Conservation (phyloP, 805 yeast genomes). For the Blastobotrys peoriensis region DNA sequence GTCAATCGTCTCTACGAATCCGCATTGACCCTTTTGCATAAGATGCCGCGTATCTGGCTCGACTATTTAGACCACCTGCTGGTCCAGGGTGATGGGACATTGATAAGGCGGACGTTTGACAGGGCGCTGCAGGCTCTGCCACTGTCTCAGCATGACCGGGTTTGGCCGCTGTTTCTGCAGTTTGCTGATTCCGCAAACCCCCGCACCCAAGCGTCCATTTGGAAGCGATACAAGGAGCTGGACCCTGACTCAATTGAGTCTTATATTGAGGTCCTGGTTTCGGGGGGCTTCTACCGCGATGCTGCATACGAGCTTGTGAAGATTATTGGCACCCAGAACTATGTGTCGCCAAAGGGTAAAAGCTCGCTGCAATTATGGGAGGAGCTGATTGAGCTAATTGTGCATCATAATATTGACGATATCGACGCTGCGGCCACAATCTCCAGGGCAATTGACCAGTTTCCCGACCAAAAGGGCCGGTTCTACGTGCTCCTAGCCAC, state of each 20-base stretch:
- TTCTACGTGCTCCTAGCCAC: slow-evolving; percentile 44
- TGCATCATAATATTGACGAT: slow-evolving; percentile 24
- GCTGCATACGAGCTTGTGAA: slow-evolving; percentile 35
- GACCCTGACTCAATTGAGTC: slow-evolving; percentile 25
- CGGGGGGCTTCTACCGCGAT: slow-evolving; percentile 19
- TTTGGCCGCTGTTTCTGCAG: slow-evolving; percentile 50
- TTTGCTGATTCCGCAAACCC: slow-evolving; percentile 44
- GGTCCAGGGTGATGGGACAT: slow-evolving; percentile 31
- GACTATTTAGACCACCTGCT: slow-evolving; percentile 42
- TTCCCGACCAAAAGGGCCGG: slow-evolving; percentile 55
- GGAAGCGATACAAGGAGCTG: slow-evolving; percentile 30
- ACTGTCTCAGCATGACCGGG: slow-evolving; percentile 44
- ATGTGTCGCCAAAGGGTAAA: slow-evolving; percentile 33
- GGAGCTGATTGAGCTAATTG: slow-evolving; percentile 40
- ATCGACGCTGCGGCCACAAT: slow-evolving; percentile 35
- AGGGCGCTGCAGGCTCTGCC: slow-evolving; percentile 45
- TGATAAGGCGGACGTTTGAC: slow-evolving; percentile 43
- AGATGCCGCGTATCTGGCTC: slow-evolving; percentile 48
- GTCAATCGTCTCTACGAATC: slow-evolving; percentile 44
- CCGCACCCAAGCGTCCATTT: slow-evolving; percentile 31
- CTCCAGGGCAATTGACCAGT: slow-evolving; percentile 34
- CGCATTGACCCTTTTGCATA: slow-evolving; percentile 38
- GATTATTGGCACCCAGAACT: slow-evolving; percentile 31
- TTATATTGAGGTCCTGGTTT: slow-evolving; percentile 22
- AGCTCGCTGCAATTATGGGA: slow-evolving; percentile 46